Percentiles rank a stretch among this genome's conserved stretches.
Conservation (phyloP, 2,329 filamentous ascomycete genomes). For the Fusarium sp. region DNA sequence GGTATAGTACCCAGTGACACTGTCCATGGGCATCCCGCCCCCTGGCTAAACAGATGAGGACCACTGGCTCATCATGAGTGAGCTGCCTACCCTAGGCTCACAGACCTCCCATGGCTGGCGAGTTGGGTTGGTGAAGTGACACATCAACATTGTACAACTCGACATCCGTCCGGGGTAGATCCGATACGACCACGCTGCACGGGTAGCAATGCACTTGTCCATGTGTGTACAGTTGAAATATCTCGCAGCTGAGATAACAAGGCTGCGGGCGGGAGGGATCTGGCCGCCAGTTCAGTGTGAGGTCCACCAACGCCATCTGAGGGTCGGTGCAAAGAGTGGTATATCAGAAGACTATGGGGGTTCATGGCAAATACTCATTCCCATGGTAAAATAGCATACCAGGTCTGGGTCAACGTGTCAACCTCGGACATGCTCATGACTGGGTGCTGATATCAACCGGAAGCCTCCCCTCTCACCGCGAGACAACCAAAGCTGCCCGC, state of each 20-base stretch:
- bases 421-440: not conserved
- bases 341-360: not conserved
- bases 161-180: not conserved
- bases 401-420: not conserved
- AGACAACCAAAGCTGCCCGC: not conserved
- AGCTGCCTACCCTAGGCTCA: not conserved
- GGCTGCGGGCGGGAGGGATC: not conserved
- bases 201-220: not conserved
- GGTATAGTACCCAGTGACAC: not conserved
- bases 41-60: not conserved
- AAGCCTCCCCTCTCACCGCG: not conserved
- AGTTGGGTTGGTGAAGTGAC: not conserved
- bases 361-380: not conserved
- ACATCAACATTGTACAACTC: not conserved
- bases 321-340: not conserved
- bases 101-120: not conserved
- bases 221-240: not conserved
- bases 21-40: not conserved
- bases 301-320: not conserved
- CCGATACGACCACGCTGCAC: not conserved
- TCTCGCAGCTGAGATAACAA: not conserved
- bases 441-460: not conserved
- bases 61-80: not conserved
- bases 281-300: not conserved
- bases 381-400: not conserved